phyloP scores from a whole-genome alignment of 140 eudicot genomes.

The Erigeron philadelphicus region DNA sequence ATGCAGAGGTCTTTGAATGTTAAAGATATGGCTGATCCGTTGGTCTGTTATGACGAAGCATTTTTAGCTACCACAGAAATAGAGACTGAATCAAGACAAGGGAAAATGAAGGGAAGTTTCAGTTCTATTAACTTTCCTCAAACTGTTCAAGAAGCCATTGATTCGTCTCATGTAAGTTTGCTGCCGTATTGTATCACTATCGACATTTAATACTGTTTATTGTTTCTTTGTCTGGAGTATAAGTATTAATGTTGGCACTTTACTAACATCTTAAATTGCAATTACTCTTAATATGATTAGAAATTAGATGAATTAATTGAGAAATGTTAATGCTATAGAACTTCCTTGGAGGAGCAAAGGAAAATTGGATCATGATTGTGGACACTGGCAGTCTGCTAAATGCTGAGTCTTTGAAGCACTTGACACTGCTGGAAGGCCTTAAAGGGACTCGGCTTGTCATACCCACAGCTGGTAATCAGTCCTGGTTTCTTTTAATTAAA shows the following conservation, averaged over 20 bases:
- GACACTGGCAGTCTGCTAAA: conserved; percentile 61
- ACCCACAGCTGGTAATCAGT: conserved; percentile 69
- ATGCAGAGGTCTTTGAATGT: neutral
- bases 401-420: conserved; percentile 60
- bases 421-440: conserved; percentile 77
- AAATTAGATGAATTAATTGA: neutral
- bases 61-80: conserved; percentile 21
- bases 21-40: conserved; percentile 14
- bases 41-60: conserved; percentile 16
- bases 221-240: too few species aligned
- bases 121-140: conserved; percentile 29
- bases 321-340: conserved; percentile 28
- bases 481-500: conserved; percentile 4
- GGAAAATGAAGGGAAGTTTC: conserved; percentile 27
- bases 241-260: too few species aligned
- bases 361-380: conserved; percentile 69
- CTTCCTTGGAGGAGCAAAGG: conserved; percentile 28
- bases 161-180: conserved; percentile 16
- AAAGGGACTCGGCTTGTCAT: conserved; percentile 62
- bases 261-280: too few species aligned
- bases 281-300: too few species aligned
- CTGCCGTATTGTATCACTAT: neutral
- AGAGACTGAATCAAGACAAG: conserved; percentile 25
- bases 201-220: neutral
- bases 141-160: conserved; percentile 15